Evolutionary conservation across 441 rosid species (phyloP).

Genomic region (Aquilaria agallochum): DNA sequence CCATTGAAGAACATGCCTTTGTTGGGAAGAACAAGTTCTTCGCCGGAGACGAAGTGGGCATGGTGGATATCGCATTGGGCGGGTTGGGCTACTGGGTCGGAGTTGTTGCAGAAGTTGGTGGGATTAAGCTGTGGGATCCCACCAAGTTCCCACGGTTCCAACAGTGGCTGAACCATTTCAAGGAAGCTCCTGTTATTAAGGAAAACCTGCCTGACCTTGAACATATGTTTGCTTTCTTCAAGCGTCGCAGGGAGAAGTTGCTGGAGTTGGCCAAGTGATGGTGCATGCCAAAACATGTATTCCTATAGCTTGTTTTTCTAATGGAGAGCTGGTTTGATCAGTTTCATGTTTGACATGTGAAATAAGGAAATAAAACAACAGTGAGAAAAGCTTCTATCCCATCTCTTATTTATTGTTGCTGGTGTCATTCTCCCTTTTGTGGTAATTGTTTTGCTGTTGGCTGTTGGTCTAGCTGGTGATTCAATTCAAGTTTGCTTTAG

Average conservation of each 20-base stretch:
- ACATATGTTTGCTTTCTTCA: neutral
- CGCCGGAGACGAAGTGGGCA: conserved; percentile 15
- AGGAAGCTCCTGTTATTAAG: conserved; percentile 14
- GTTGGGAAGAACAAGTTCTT: neutral
- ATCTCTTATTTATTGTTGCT: too few relatives aligned
- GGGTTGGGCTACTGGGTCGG: conserved; percentile 13
- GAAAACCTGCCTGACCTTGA: conserved; percentile 21
- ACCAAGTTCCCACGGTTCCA: conserved; percentile 17
- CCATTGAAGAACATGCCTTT: conserved; percentile 10
- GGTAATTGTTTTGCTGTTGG: too few relatives aligned
- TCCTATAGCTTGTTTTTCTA: too few relatives aligned
- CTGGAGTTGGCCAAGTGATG: too few relatives aligned
- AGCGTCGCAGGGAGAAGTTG: neutral
- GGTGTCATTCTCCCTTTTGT: too few relatives aligned
- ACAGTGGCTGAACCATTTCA: conserved; percentile 21
- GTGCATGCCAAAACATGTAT: too few relatives aligned
- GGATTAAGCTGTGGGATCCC: conserved; percentile 12
- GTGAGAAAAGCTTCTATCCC: too few relatives aligned
- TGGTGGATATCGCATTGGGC: conserved; percentile 20
- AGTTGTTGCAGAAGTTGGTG: conserved; percentile 8
- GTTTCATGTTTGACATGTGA: too few relatives aligned
- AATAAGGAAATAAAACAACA: too few relatives aligned
- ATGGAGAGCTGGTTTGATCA: too few relatives aligned
- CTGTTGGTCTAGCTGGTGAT: too few relatives aligned
- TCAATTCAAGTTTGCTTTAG: too few relatives aligned